These are phyloP conservation scores for Xerocomellus dryophilus DNA, from an alignment of 768 basidiomycete species.

Conservation along the genomic window DNA sequence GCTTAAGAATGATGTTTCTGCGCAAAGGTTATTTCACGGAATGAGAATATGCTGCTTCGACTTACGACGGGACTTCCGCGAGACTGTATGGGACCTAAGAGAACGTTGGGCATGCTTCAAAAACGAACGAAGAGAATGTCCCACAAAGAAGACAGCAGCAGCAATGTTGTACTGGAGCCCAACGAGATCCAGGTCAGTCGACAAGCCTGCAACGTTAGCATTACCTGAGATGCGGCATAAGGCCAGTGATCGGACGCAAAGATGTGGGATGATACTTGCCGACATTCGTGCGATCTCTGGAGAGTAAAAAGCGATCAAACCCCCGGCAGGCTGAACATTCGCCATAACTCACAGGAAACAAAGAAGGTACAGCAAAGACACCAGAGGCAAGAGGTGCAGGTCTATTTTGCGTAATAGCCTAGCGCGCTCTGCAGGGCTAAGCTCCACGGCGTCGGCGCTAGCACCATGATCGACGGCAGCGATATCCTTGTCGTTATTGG, in stretches of 20 bases:
- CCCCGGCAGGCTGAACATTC: no score
- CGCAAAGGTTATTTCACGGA: background rate
- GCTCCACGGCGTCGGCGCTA: no score
- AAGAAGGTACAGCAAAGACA: no score
- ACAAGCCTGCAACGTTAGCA: conserved; percentile 44
- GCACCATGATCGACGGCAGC: no score
- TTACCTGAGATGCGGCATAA: conserved; percentile 30
- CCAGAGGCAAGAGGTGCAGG: no score
- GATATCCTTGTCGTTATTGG: no score
- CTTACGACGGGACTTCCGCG: conserved; percentile 38
- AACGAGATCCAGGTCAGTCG: conserved; percentile 33
- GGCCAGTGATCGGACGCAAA: background rate
- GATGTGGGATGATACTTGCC: conserved; percentile 24
- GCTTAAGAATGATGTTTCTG: conserved; percentile 28
- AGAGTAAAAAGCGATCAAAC: no score
- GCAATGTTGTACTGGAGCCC: conserved; percentile 36
- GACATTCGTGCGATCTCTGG: conserved; percentile 43
- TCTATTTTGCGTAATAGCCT: no score
- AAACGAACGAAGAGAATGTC: background rate
- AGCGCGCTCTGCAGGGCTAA: no score
- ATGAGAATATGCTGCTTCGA: background rate
- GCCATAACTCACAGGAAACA: no score
- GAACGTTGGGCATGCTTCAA: background rate
- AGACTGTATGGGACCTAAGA: conserved; percentile 34
- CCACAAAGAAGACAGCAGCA: conserved; percentile 37